phyloP scores from a whole-genome alignment of 2,329 filamentous ascomycete genomes.

The Aureobasidium melanogenum region DNA sequence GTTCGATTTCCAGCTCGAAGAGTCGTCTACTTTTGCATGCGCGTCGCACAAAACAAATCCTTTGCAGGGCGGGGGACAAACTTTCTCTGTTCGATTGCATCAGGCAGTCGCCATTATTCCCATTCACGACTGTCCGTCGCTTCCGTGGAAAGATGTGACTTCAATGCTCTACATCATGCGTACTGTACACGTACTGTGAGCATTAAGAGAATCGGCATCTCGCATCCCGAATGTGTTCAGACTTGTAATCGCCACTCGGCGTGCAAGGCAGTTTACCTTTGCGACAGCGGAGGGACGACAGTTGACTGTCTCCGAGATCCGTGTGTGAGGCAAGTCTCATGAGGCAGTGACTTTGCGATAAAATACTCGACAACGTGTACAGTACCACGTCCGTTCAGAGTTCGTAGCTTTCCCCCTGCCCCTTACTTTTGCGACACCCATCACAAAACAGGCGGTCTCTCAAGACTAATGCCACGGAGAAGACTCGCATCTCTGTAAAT shows the following conservation, averaged over 20 bases:
- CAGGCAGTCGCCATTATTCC: not conserved
- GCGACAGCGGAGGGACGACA: not conserved
- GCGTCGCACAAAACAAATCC: not conserved
- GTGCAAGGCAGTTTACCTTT: not conserved
- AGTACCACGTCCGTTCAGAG: not conserved
- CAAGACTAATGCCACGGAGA: not conserved
- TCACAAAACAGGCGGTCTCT: not conserved
- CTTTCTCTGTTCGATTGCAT: slow-evolving; percentile 3
- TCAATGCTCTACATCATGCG: not conserved
- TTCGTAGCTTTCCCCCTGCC: not conserved
- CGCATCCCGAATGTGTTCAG: not conserved
- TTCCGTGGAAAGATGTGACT: not conserved
- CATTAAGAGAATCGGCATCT: not conserved
- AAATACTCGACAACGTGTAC: not conserved
- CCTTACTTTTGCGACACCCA: not conserved
- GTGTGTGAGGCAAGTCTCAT: not conserved
- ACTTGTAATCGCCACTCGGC: not conserved
- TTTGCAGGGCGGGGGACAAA: not conserved
- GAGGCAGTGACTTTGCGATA: slow-evolving; percentile 3
- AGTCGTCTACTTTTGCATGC: not conserved
- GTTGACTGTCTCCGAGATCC: not conserved
- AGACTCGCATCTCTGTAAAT: not conserved
- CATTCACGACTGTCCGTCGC: not conserved
- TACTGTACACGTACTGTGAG: not conserved
- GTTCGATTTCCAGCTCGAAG: not conserved